Evolutionary conservation across 2,329 filamentous ascomycete species (phyloP), one percentile per base, ranked within the genome.

Genomic region (Zymoseptoria brevis): DNA sequence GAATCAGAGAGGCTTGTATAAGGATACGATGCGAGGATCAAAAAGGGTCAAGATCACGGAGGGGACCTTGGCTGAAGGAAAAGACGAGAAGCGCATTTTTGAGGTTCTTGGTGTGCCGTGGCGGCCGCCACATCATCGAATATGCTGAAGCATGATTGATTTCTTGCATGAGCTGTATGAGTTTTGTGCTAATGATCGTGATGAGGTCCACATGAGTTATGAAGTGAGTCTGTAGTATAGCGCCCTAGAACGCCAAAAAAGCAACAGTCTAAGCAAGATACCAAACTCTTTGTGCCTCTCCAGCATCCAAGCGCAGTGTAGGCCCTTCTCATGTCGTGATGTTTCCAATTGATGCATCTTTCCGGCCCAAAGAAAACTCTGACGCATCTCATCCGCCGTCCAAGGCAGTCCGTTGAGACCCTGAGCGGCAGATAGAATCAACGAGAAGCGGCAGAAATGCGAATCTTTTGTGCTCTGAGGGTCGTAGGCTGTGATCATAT

Each of bases 1-100:
- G 57, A 96, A 96, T 66, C 92, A 96, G 74, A 79, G 82, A 29
- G 93, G 91, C 0, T 72, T 97, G 57, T 96, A 87, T 67, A 82
- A 79, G 66, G 82, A 90, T 71, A 85, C 89, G 1, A 77, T 89
- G 71, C 78, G 85, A 49, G 84, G 83, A 0, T 75, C 74, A 29
- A 76, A 79, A 1, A 72, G 86, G 51, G 75, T 77, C 58, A 89
- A 85, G 75, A 58, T 88, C 35, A 87, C 80, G 1, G 81, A 87
- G 61, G 90, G 89, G 0, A 80, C 80, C 57, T 70, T 95, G 67
- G 73, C 96, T 0, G 91, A 96, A 74, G 87, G 87, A 0, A 78
- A 79, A 60, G 82, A 88, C 67, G 91, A 96, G 80, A 86, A 77
- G 76, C 83, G 75, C 70, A 96, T 96, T 45, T 96, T 96, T 72